phyloP scores from a whole-genome alignment of 2,329 filamentous ascomycete genomes.

The Aspergillus sp. region DNA sequence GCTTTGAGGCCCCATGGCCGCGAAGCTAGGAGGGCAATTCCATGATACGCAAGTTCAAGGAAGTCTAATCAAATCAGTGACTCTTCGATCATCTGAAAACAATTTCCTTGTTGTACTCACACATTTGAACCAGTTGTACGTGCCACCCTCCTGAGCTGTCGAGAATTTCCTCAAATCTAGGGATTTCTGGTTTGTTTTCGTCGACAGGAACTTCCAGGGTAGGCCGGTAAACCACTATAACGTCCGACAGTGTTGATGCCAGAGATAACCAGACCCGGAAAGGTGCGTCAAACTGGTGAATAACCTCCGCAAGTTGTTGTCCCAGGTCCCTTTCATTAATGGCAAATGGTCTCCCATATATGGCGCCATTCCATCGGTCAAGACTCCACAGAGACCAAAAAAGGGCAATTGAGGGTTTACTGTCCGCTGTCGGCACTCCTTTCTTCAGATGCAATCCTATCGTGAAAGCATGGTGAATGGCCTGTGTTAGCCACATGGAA shows the following conservation, averaged over 20 bases:
- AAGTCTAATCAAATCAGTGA: not conserved
- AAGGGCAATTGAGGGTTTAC: constrained; percentile 2
- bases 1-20: constrained; percentile 12
- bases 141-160: constrained; percentile 1
- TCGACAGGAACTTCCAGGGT: constrained; percentile 4
- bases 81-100: not conserved
- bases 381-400: constrained; percentile 24
- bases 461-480: constrained; percentile 32
- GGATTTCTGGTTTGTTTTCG: constrained; percentile 8
- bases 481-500: constrained; percentile 26
- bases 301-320: constrained; percentile 12
- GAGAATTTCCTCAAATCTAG: constrained; percentile 10
- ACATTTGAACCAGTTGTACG: not conserved
- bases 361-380: constrained; percentile 22
- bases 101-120: not conserved
- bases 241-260: constrained; percentile 8
- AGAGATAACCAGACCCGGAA: constrained; percentile 15
- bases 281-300: constrained; percentile 9
- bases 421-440: constrained; percentile 3
- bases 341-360: constrained; percentile 19
- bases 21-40: constrained; percentile 13
- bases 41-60: constrained; percentile 14
- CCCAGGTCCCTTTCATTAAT: constrained; percentile 17
- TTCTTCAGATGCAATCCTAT: constrained; percentile 25
- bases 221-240: constrained; percentile 13